Evolutionary conservation across 2,329 filamentous ascomycete species (phyloP), one percentile per base, ranked within the genome.

Genomic region (Phyllosticta citrichinensis): DNA sequence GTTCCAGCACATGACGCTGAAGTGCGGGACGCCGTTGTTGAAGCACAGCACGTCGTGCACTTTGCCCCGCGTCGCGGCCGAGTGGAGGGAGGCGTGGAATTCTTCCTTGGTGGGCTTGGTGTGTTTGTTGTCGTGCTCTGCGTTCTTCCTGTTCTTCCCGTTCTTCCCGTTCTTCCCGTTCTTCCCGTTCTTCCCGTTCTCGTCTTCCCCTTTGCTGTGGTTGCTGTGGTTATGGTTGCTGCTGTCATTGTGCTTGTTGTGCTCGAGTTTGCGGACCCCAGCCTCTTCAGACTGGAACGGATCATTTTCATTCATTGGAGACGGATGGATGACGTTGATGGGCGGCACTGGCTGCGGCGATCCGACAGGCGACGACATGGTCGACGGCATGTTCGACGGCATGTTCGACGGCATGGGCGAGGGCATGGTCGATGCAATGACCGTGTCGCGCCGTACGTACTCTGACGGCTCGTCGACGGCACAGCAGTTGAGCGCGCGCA

Each of bases 31-130:
- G 0, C 88, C 88, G 12, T 83, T 81, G 12, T 80, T 78, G 66
- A 84, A 89, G 56, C 81, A 75, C 0, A 92, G 79, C 2, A 87
- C 89, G 70, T 92, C 89, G 69, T 93, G 88, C 52, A 91, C 81
- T 25, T 74, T 69, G 11, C 81, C 80, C 55, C 74, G 68, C 0
- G 75, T 80, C 54, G 76, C 77, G 11, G 87, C 85, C 24, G 74
- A 75, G 62, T 83, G 76, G 60, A 91, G 80, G 60, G 85, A 78
- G 3, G 77, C 72, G 64, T 83, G 78, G 74, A 89, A 89, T 11
- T 47, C 40, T 8, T 47, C n/a, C n/a, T 24, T 54, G 52, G 22
- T 54, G 11, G 19, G 50, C 3, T 30, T 5, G 30, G 10, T 20
- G 20, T 24, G 52, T 2, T 51, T n/a, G 1, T 27, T 17, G 12